Conservation (phyloP, 2,329 filamentous ascomycete genomes). For the Aspergillus fumigatus region DNA sequence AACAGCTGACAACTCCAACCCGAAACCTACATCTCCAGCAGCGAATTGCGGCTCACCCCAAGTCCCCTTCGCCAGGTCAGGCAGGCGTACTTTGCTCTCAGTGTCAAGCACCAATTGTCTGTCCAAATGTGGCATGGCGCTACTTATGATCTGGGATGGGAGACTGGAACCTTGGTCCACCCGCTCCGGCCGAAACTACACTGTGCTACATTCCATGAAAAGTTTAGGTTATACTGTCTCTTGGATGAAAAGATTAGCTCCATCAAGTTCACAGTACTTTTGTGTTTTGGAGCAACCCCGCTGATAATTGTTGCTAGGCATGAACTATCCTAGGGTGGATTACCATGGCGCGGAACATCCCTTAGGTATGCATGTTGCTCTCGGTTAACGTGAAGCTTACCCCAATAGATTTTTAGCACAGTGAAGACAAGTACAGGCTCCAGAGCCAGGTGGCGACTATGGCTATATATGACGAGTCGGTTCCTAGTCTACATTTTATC, state of each 20-base stretch:
- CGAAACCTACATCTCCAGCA: neutral
- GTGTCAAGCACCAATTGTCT: neutral
- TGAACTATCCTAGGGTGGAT: neutral
- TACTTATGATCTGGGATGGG: neutral
- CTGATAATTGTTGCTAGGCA: neutral
- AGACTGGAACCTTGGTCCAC: neutral
- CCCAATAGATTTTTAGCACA: neutral
- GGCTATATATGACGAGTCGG: neutral
- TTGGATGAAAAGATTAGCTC: neutral
- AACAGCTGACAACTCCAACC: neutral
- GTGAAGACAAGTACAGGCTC: neutral
- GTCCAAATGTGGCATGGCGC: neutral
- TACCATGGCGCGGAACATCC: neutral
- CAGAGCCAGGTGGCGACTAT: neutral
- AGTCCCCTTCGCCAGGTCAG: neutral
- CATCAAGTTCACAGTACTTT: neutral
- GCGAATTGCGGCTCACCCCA: neutral
- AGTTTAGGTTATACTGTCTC: neutral
- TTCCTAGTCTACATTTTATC: neutral
- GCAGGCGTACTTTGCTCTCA: neutral
- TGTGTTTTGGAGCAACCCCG: neutral
- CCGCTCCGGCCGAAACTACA: neutral
- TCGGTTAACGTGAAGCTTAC: neutral
- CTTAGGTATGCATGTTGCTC: neutral
- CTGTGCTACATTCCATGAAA: neutral